Evolutionary conservation across 129 eudicot species (phyloP), one percentile per base, ranked within the genome.

Genomic region (Escallonia rubra): DNA sequence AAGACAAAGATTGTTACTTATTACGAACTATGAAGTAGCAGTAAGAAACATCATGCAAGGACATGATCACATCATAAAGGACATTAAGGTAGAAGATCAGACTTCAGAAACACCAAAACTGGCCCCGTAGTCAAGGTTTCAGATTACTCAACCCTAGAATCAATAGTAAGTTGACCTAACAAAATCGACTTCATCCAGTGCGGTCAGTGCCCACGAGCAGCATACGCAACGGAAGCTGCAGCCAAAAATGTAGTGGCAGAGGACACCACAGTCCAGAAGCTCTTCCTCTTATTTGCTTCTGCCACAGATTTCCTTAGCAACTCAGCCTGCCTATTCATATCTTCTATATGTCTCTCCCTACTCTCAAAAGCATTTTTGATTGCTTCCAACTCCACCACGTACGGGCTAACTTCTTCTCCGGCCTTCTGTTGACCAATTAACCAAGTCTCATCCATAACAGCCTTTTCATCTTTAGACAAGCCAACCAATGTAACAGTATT

Each of bases 181-280:
- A 47, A 39, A 66, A 42, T 23, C 16, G 43, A 49, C 2, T 41
- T 3, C 15, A 48, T 13, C 61, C 12, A 12, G 13, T 23, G 10
- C 3, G 54, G 41, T 71, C 46, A 60, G n/a, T 57, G 75, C 63
- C 73, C 81, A 5, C 85, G 83, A 38, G 81, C 72, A 67, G 75
- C 86, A 71, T 80, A 86, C 4, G 93, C 96, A 78, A 85, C 64
- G 65, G 95, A 81, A 57, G 85, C 83, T 41, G 95, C 96, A 53
- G 96, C 97, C 15, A 89, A 45, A 45, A 91, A 7, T 8, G 96
- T 81, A 7, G 96, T 89, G 15, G 90, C 93, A 51, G 95, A 93
- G 3, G 92, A 80, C 46, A 89, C 70, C 65, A 85, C 41, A 9
- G 97, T 73, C 99, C 95, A 89, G 44, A 94, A 87, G 63, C 81